phyloP scores from a whole-genome alignment of 208 protist genomes.

The Trypanosoma mega region DNA sequence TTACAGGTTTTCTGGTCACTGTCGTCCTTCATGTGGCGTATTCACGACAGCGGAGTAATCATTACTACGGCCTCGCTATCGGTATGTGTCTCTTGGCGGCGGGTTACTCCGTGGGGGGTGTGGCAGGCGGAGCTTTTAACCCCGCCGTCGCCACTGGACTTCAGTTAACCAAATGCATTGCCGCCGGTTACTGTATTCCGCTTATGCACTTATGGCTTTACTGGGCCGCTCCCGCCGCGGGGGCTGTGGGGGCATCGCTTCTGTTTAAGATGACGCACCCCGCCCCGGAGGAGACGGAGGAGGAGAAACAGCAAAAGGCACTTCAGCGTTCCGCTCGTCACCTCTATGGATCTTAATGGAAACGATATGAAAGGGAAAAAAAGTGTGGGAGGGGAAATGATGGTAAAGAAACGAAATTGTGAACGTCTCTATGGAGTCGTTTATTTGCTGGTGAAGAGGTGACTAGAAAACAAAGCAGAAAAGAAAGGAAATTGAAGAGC shows the following conservation, averaged over 20 bases:
- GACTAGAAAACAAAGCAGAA: background rate
- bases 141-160: conserved; percentile 71
- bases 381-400: background rate
- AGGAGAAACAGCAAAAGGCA: conserved; percentile 40
- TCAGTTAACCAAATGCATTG: conserved; percentile 74
- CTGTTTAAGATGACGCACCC: conserved; percentile 81
- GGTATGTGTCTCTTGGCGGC: conserved; percentile 66
- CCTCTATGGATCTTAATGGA: conserved; percentile 33
- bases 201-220: conserved; percentile 85
- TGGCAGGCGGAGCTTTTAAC: conserved; percentile 83
- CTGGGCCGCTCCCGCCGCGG: conserved; percentile 68
- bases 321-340: conserved; percentile 45
- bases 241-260: conserved; percentile 58
- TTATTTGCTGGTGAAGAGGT: background rate
- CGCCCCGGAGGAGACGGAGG: conserved; percentile 43
- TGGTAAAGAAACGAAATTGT: background rate
- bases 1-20: conserved; percentile 69
- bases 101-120: conserved; percentile 74
- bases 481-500: background rate
- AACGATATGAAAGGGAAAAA: background rate
- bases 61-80: conserved; percentile 81
- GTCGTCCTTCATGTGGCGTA: conserved; percentile 77
- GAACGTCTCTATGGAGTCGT: background rate
- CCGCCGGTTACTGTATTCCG: conserved; percentile 62
- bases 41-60: conserved; percentile 70